Evolutionary conservation across 352 stramenopile genomes (phyloP), one percentile per base, ranked within the genome.

Genomic region (Phytophthora tentaculata): DNA sequence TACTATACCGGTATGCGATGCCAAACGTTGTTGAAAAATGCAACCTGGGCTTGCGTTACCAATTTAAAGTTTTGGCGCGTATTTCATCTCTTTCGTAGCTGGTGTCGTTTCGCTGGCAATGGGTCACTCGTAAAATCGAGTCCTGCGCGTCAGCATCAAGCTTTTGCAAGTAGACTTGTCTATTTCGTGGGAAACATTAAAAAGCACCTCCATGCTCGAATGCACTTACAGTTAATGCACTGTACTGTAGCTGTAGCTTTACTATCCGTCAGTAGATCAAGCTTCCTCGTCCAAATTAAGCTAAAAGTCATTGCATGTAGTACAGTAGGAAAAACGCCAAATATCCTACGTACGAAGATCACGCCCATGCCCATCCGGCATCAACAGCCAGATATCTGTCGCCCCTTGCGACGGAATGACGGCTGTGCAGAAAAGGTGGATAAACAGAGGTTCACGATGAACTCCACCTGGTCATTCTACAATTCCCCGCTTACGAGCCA

Each of bases 301-400:
- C 10, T 2, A 14, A 39, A 14, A 39, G 8, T 39, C 32, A n/a
- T n/a, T n/a, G n/a, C n/a, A n/a, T n/a, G n/a, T n/a, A n/a, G n/a
- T 37, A 13, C 29, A 37, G 29, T n/a, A 43, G 14, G 6, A 48
- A 7, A 58, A 32, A 45, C 20, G 24, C 23, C 16, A 39, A 24
- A 22, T 39, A 39, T 17, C 14, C 14, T 39, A 20, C 14, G 7
- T 48, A 20, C 14, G 24, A 47, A 5, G 56, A 71, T 61, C 63
- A 71, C 56, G 56, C n/a, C 56, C 37, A 10, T 17, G 16, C 2
- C n/a, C 45, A 24, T 54, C 57, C 45, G 35, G 56, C 63, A 50
- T 71, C 63, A 71, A 57, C 56, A 65, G 20, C 35, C 47, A 12
- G 20, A 61, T 61, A 52, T 51, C 44, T 67, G 59, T 67, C 39